Conservation (phyloP, 148 eudicot species). For the Silene latifolia region DNA sequence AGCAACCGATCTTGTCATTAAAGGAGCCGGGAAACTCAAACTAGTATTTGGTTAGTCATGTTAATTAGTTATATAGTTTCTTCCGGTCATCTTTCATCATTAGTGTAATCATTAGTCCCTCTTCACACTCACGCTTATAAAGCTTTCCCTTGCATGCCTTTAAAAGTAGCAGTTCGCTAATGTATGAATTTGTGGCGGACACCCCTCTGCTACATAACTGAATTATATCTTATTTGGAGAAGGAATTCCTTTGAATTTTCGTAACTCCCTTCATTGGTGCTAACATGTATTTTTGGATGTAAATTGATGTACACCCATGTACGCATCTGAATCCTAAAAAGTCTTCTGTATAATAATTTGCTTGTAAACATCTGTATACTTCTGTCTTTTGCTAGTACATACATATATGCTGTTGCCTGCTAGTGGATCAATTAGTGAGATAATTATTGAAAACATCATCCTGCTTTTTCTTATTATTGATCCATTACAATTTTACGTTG, state of each 20-base stretch:
- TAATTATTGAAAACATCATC: neutral
- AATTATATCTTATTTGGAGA: neutral
- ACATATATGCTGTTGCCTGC: neutral
- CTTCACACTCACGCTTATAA: neutral
- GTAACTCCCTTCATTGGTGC: neutral
- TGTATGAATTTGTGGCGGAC: no score
- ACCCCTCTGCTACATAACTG: neutral
- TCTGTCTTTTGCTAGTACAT: neutral
- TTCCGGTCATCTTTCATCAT: constrained; percentile 18
- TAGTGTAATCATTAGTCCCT: neutral
- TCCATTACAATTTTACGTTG: neutral
- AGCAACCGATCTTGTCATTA: constrained; percentile 82
- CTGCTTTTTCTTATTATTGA: neutral
- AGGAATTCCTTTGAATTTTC: neutral
- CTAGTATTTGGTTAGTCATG: constrained; percentile 68
- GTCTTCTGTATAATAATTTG: neutral
- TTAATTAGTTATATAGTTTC: constrained; percentile 1
- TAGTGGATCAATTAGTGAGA: neutral
- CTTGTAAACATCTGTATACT: neutral
- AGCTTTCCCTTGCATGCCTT: neutral
- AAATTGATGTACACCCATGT: no score
- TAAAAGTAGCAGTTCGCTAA: neutral
- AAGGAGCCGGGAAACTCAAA: constrained; percentile 89
- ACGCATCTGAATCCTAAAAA: neutral
- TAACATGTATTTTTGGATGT: no score